phyloP scores from a whole-genome alignment of 768 basidiomycete genomes.

The Cystofilobasidium macerans region DNA sequence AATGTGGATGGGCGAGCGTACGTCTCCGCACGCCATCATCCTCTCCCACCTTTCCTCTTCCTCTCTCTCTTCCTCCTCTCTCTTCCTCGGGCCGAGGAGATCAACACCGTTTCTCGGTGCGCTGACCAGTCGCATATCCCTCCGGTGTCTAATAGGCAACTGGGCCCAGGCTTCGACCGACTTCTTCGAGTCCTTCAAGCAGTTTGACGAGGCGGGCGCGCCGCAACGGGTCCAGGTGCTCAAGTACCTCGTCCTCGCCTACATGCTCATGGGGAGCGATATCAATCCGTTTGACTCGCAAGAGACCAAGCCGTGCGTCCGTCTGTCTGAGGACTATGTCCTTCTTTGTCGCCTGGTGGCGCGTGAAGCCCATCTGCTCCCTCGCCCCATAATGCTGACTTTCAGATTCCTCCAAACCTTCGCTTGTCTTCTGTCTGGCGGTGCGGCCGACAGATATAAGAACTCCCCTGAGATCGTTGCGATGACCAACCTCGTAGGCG shows the following conservation, averaged over 20 bases:
- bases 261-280: constrained; percentile 96
- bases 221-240: constrained; percentile 94
- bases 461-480: constrained; percentile 91
- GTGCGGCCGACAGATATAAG: constrained; percentile 80
- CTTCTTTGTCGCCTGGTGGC: background rate
- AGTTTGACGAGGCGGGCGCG: constrained; percentile 96
- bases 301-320: constrained; percentile 86
- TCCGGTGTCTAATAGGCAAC: constrained; percentile 49
- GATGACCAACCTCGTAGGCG: constrained; percentile 94
- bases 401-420: too few relatives aligned
- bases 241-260: constrained; percentile 92
- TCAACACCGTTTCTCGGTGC: background rate
- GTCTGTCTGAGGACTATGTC: background rate
- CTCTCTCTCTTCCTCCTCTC: background rate
- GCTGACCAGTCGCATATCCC: background rate
- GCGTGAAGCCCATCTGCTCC: background rate
- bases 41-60: background rate
- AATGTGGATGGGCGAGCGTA: constrained; percentile 99
- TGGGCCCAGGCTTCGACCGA: constrained; percentile 96
- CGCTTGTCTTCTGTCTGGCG: too few relatives aligned
- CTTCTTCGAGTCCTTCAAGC: constrained; percentile 97
- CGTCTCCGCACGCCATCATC: constrained; percentile 30
- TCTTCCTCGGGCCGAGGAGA: background rate
- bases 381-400: too few relatives aligned
- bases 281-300: constrained; percentile 99